phyloP scores from a whole-genome alignment of 2,329 filamentous ascomycete species.

The Trichoderma aggressivum region DNA sequence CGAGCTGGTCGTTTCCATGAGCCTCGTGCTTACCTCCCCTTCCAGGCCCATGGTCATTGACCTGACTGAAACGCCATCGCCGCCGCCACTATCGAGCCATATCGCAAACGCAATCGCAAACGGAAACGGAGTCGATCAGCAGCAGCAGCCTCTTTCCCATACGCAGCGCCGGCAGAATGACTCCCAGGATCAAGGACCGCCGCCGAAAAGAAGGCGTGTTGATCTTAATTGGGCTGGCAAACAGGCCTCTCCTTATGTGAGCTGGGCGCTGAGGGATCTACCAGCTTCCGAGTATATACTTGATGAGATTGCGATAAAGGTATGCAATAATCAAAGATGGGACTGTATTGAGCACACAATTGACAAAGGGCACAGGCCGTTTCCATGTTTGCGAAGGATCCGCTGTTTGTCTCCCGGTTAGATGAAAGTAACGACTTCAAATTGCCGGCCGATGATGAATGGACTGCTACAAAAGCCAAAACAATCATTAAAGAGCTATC shows the following conservation, averaged over 20 bases:
- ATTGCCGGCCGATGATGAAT: conserved; percentile 20
- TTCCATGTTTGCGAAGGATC: conserved; percentile 24
- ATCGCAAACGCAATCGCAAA: neutral
- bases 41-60: conserved; percentile 16
- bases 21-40: conserved; percentile 18
- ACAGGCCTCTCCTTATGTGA: conserved; percentile 30
- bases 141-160: neutral
- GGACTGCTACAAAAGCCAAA: conserved; percentile 21
- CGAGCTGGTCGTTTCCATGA: conserved; percentile 9
- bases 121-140: neutral
- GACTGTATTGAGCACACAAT: neutral
- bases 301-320: conserved; percentile 31
- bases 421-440: conserved; percentile 24
- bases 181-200: conserved; percentile 25
- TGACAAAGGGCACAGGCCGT: conserved; percentile 24
- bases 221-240: conserved; percentile 20
- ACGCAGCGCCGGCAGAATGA: neutral
- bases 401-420: conserved; percentile 25
- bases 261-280: conserved; percentile 26
- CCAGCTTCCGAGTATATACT: conserved; percentile 24
- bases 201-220: conserved; percentile 32
- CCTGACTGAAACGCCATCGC: conserved; percentile 15
- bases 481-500: conserved; percentile 25
- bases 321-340: conserved; percentile 22
- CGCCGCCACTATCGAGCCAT: neutral